phyloP scores from a whole-genome alignment of 257 asterid genomes.

The Leonotis leonurus region DNA sequence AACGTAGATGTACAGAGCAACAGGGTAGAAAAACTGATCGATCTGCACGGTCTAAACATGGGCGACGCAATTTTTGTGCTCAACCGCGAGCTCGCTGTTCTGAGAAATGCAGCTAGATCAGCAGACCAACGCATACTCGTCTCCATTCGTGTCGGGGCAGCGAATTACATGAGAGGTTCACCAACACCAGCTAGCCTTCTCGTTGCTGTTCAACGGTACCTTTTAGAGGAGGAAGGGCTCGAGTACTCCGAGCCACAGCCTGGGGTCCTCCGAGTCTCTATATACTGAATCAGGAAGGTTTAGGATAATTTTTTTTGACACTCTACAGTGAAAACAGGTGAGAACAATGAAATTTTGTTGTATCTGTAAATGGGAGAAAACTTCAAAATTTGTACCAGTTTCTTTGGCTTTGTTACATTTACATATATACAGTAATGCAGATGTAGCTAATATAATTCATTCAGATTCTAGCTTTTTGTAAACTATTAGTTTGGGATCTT shows the following conservation, averaged over 20 bases:
- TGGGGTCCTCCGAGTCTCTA: slow-evolving; percentile 56
- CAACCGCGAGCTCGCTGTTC: slow-evolving; percentile 60
- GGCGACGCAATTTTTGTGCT: slow-evolving; percentile 72
- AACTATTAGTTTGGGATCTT: no score
- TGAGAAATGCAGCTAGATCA: slow-evolving; percentile 63
- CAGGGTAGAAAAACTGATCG: slow-evolving; percentile 72
- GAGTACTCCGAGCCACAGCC: slow-evolving; percentile 77
- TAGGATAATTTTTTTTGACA: slow-evolving; percentile 29
- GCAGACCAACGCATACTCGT: slow-evolving; percentile 56
- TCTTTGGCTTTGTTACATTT: neutral
- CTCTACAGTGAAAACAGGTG: slow-evolving; percentile 6
- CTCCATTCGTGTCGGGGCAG: slow-evolving; percentile 70
- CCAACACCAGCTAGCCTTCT: slow-evolving; percentile 67
- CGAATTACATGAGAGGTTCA: slow-evolving; percentile 66
- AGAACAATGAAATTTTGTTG: slow-evolving; percentile 17
- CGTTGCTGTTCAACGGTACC: slow-evolving; percentile 64
- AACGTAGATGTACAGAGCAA: slow-evolving; percentile 40
- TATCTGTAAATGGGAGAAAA: slow-evolving; percentile 44
- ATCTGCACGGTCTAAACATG: slow-evolving; percentile 76
- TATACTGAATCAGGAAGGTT: slow-evolving; percentile 37
- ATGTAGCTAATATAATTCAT: neutral
- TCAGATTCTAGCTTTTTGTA: no score
- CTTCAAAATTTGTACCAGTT: neutral
- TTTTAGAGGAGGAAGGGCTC: slow-evolving; percentile 76
- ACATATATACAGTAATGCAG: no score